These are phyloP conservation scores for Phytophthora citricola DNA, from an alignment of 352 stramenopile species.

Conservation along the genomic window DNA sequence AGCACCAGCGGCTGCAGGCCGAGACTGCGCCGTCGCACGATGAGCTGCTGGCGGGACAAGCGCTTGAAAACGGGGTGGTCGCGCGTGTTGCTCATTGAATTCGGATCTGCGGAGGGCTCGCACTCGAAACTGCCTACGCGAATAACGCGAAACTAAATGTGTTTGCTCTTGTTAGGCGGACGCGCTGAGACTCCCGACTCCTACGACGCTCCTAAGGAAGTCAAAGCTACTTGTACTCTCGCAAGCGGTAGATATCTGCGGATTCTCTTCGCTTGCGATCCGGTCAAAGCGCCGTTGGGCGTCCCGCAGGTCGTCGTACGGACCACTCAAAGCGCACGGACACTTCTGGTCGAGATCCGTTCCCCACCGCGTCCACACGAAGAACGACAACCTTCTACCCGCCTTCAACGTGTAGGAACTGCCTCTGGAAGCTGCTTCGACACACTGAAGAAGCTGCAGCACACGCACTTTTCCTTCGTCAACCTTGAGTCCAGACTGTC, in stretches of 20 bases:
- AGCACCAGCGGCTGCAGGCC: conserved; percentile 56
- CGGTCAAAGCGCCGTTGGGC: conserved; percentile 45
- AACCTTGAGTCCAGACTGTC: background rate
- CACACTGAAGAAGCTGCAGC: conserved; percentile 24
- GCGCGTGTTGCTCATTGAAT: conserved; percentile 29
- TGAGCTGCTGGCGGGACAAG: conserved; percentile 55
- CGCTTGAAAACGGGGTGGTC: conserved; percentile 68
- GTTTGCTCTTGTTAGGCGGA: too few relatives aligned
- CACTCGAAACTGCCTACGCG: too few relatives aligned
- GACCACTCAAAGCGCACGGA: conserved; percentile 39
- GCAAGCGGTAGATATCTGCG: background rate
- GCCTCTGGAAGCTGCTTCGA: background rate
- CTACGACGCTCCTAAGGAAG: conserved; percentile 18
- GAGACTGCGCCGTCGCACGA: conserved; percentile 54
- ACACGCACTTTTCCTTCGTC: conserved; percentile 12
- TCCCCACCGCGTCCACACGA: conserved; percentile 58
- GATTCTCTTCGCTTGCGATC: conserved; percentile 22
- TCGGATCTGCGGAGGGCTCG: background rate
- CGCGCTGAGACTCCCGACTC: background rate
- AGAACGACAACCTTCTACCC: conserved; percentile 26
- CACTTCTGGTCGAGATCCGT: conserved; percentile 1
- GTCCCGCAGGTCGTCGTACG: conserved; percentile 43
- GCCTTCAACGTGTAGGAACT: conserved; percentile 1
- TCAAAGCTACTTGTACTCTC: conserved; percentile 21
- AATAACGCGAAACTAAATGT: too few relatives aligned